These are phyloP conservation scores for Schizochytrium sp. DNA, from an alignment of 108 stramenopile species.

Conservation along the genomic window DNA sequence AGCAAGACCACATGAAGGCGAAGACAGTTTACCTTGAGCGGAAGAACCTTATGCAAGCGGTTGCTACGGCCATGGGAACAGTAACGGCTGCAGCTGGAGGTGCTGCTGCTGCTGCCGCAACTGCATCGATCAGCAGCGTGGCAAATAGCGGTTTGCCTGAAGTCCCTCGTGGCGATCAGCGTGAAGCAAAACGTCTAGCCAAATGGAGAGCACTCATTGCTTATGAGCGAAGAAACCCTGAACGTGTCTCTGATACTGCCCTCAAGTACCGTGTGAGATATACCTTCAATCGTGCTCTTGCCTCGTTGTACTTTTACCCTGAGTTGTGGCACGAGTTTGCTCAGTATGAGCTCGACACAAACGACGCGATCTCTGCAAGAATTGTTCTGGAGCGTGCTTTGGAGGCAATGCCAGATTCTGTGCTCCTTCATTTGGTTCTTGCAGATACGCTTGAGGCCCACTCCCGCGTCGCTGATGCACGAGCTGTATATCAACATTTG, in stretches of 20 bases:
- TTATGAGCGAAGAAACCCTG: constrained; percentile 38
- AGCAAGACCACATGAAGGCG: constrained; percentile 49
- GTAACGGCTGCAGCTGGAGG: neutral
- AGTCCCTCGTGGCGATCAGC: neutral
- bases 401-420: constrained; percentile 38
- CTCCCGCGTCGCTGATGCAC: neutral
- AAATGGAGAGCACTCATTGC: constrained; percentile 14
- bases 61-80: neutral
- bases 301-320: constrained; percentile 37
- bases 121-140: neutral
- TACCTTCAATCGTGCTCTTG: neutral
- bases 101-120: neutral
- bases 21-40: constrained; percentile 55
- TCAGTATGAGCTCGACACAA: constrained; percentile 33
- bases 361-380: constrained; percentile 30
- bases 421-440: constrained; percentile 28
- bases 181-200: constrained; percentile 11
- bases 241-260: neutral
- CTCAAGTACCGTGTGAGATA: constrained; percentile 51
- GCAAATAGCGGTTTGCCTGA: neutral
- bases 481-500: neutral
- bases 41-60: neutral
- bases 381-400: constrained; percentile 13
- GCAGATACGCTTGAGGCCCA: constrained; percentile 43
- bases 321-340: constrained; percentile 54